Evolutionary conservation across 139 green algal genomes (phyloP), one percentile per base, ranked within the genome.

Genomic region (Tetraselmis striata): DNA sequence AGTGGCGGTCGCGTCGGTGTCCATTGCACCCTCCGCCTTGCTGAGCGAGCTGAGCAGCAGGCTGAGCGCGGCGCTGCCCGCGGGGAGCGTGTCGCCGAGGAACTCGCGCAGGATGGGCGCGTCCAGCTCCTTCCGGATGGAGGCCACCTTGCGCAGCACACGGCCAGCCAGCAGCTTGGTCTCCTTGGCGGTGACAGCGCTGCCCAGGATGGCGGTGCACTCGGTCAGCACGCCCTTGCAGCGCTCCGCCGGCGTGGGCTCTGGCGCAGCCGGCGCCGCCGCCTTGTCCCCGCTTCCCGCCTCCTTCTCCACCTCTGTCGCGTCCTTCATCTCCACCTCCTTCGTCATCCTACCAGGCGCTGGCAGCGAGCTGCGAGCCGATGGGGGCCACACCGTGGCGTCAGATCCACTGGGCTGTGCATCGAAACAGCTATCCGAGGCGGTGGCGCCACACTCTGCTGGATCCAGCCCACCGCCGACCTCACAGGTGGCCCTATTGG

Each of bases 141-240:
- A 77, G 0, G 92, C 88, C 5, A 90, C 96, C 80, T 95, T 88
- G 2, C 94, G 86, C 30, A 97, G 80, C n/a, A 97, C 78, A 28
- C 93, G 75, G 1, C 91, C 91, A 59, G 90, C 89, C 32, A 95
- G 79, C 30, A 94, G 58, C 45, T 92, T 87, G 0, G 94, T 95
- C 58, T 97, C 95, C 84, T 97, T 97, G 1, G 85, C 24, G n/a
- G 90, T 92, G 25, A 97, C 94, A 5, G 90, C 90, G 59, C 92
- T 90, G 45, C 45, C 45, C 45, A 67, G 18, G 11, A 67, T 18
- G 45, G 5, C 11, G 11, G 45, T 67, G 45, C 45, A 67, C 81
- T 95, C 91, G 11, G 97, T 85, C 1, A 97, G 83, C 23, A 31
- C 59, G 23, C 90, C 24, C 59, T 88, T 88, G 27, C 59, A 75